Percentiles rank a stretch among this genome's conserved stretches.
Conservation (phyloP, 345 rosid genomes). For the Euphorbia tirucalli region DNA sequence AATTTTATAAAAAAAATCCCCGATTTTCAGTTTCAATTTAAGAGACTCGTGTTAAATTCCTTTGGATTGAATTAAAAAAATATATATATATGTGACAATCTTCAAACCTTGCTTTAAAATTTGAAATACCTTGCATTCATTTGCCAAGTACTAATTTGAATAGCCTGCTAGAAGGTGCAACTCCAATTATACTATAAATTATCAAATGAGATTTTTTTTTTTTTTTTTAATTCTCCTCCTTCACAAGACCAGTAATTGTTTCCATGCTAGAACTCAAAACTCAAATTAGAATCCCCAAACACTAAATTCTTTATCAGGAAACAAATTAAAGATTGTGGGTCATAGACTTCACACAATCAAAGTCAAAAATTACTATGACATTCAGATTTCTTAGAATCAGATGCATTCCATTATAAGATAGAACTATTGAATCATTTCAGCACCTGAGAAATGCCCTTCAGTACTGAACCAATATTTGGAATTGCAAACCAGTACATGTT, state of each 20-base stretch:
- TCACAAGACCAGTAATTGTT: not conserved
- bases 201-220: not conserved
- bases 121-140: not conserved
- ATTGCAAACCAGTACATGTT: conserved; percentile 91
- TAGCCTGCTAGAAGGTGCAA: not conserved
- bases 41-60: not conserved
- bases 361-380: no score
- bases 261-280: not conserved
- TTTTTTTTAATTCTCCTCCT: not conserved
- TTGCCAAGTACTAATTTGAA: not conserved
- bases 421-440: not conserved
- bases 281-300: not conserved
- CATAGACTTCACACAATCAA: no score
- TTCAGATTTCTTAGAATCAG: not conserved
- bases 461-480: conserved; percentile 74
- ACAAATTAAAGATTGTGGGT: no score
- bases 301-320: not conserved
- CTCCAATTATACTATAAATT: not conserved
- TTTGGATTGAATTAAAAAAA: not conserved
- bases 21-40: not conserved
- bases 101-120: not conserved
- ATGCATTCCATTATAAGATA: not conserved
- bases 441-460: conserved; percentile 90
- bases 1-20: not conserved
- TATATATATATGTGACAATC: not conserved